Conservation (phyloP, 805 yeast species). For the Saccharomycopsis schoenii region DNA sequence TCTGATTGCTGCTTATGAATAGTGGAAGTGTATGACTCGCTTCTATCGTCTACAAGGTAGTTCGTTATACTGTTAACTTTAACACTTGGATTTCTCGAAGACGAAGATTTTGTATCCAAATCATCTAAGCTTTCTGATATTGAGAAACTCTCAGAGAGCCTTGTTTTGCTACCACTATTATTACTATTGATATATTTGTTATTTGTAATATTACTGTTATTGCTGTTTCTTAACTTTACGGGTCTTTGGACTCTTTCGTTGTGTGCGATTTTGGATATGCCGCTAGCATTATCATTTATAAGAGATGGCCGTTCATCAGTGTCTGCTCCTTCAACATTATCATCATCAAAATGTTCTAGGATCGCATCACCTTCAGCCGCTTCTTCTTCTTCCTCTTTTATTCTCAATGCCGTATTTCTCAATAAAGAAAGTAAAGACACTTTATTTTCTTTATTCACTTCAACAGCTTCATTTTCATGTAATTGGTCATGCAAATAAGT, state of each 20-base stretch:
- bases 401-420: constrained; percentile 13
- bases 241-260: neutral
- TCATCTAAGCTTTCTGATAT: neutral
- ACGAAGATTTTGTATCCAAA: neutral
- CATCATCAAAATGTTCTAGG: neutral
- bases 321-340: neutral
- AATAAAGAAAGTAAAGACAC: constrained; percentile 12
- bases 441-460: constrained; percentile 2
- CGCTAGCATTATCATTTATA: neutral
- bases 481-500: neutral
- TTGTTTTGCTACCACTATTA: neutral
- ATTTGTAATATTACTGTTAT: neutral
- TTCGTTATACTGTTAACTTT: neutral
- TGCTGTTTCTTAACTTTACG: neutral
- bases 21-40: neutral
- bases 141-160: neutral
- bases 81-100: neutral
- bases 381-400: constrained; percentile 15
- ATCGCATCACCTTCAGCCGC: neutral
- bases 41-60: neutral
- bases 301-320: neutral
- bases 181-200: neutral
- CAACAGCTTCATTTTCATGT: neutral
- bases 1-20: neutral
- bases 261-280: neutral